Evolutionary conservation across 441 rosid species (phyloP).

Genomic region (Bocquillonia castaneifolia): DNA sequence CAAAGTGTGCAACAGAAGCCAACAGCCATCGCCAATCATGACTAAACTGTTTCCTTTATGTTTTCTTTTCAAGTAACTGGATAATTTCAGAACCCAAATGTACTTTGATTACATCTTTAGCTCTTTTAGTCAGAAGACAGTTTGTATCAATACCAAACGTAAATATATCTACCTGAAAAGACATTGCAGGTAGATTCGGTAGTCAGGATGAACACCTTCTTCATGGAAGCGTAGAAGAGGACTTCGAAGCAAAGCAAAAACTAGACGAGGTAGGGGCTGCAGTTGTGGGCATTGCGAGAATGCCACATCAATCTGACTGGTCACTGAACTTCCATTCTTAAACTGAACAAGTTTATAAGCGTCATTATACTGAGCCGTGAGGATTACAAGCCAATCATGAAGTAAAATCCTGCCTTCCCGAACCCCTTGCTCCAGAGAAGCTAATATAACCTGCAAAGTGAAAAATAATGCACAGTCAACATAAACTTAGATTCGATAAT

Average conservation of each 20-base stretch:
- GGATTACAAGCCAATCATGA: constrained; percentile 96
- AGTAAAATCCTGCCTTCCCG: constrained; percentile 89
- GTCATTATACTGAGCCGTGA: constrained; percentile 79
- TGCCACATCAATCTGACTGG: constrained; percentile 69
- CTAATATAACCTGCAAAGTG: constrained; percentile 62
- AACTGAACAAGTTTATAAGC: constrained; percentile 58
- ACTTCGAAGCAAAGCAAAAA: constrained; percentile 89
- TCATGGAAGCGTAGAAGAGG: constrained; percentile 92
- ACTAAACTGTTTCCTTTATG: background rate
- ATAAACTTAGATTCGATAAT: background rate
- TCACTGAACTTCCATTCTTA: constrained; percentile 53
- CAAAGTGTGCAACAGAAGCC: background rate
- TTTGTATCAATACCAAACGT: background rate
- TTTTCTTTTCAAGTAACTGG: background rate
- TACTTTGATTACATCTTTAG: background rate
- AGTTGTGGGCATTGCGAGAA: constrained; percentile 92
- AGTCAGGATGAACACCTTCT: constrained; percentile 98
- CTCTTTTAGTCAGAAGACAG: background rate
- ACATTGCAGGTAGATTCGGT: constrained; percentile 86
- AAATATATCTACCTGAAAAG: constrained; percentile 72
- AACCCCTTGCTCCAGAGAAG: constrained; percentile 86
- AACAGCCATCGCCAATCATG: background rate
- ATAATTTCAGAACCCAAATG: background rate
- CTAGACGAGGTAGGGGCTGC: constrained; percentile 73
- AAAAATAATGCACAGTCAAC: constrained; percentile 6